Evolutionary conservation across 2,329 filamentous ascomycete genomes (phyloP).

Genomic region (Aspergillus novoparasiticus): DNA sequence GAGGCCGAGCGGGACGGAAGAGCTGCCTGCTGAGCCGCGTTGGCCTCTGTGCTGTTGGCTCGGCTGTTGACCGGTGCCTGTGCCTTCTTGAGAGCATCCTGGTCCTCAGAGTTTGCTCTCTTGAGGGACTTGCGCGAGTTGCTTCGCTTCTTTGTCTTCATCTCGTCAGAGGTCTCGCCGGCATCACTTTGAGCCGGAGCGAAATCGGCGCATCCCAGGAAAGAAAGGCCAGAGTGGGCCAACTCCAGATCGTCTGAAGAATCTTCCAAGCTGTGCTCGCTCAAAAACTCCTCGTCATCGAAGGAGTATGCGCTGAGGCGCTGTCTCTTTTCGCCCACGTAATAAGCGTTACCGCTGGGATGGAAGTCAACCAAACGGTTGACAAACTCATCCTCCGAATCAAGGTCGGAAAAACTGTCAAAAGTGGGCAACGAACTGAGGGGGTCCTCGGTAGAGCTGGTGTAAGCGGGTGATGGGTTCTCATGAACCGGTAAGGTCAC

Average conservation of each 20-base stretch:
- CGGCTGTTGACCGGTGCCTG: conserved; percentile 34
- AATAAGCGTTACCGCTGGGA: conserved; percentile 60
- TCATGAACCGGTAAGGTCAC: conserved; percentile 42
- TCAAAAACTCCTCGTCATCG: conserved; percentile 76
- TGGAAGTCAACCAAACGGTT: conserved; percentile 73
- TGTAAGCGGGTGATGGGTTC: conserved; percentile 42
- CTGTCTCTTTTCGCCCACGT: conserved; percentile 69
- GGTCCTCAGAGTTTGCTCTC: conserved; percentile 32
- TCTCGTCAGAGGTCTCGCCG: conserved; percentile 44
- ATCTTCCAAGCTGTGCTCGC: conserved; percentile 74
- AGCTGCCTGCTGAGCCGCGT: conserved; percentile 42
- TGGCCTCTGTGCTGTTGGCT: conserved; percentile 37
- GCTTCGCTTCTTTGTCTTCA: conserved; percentile 54
- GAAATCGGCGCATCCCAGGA: conserved; percentile 55
- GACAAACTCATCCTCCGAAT: conserved; percentile 86
- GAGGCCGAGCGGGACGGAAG: conserved; percentile 48
- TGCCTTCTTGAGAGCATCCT: conserved; percentile 32
- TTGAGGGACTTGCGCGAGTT: conserved; percentile 42
- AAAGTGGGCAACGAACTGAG: conserved; percentile 70
- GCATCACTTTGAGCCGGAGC: conserved; percentile 35
- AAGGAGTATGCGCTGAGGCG: conserved; percentile 70
- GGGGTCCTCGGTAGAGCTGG: conserved; percentile 49
- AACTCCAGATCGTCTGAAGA: conserved; percentile 67
- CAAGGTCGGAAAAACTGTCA: conserved; percentile 84
- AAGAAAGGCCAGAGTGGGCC: conserved; percentile 63